A percentile compares a stretch with the other conserved stretches of the same genome.
These are phyloP conservation scores for Suillus luteus DNA, from an alignment of 768 basidiomycete genomes.

Conservation along the genomic window DNA sequence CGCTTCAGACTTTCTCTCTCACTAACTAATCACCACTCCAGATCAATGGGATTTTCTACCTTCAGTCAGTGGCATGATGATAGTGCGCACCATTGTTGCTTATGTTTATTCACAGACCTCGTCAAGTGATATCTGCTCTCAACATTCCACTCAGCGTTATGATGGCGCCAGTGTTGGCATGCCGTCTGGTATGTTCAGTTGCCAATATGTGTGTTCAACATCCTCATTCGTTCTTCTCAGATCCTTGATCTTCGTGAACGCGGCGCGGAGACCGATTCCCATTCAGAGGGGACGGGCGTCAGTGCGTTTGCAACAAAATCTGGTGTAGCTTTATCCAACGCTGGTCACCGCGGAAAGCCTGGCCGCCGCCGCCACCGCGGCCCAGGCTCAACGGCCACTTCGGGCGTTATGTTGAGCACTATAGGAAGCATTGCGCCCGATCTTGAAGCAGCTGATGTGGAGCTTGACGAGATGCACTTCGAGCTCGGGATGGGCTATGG, in stretches of 20 bases:
- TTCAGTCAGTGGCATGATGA: constrained; percentile 57
- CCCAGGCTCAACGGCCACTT: constrained; percentile 54
- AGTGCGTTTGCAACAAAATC: constrained; percentile 69
- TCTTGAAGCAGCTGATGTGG: constrained; percentile 53
- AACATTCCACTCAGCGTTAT: constrained; percentile 85
- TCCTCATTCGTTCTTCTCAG: constrained; percentile 36
- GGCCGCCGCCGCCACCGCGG: constrained; percentile 47
- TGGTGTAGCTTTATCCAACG: constrained; percentile 34
- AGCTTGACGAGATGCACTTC: constrained; percentile 55
- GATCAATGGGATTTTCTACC: constrained; percentile 84
- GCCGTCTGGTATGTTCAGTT: constrained; percentile 57
- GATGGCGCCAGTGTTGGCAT: constrained; percentile 79
- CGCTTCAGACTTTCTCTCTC: constrained; percentile 7
- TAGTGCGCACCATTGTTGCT: not conserved
- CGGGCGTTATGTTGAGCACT: constrained; percentile 64
- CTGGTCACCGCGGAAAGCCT: constrained; percentile 22
- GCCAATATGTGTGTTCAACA: not conserved
- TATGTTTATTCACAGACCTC: constrained; percentile 52
- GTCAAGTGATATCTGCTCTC: constrained; percentile 80
- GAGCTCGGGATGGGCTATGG: constrained; percentile 56
- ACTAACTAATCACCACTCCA: constrained; percentile 20
- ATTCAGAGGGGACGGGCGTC: constrained; percentile 72
- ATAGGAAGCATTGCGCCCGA: constrained; percentile 60
- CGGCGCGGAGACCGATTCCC: constrained; percentile 67
- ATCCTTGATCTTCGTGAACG: constrained; percentile 83